Evolutionary conservation across 208 protist genomes (phyloP), one percentile per base, ranked within the genome.

Genomic region (Trypanosoma avium): DNA sequence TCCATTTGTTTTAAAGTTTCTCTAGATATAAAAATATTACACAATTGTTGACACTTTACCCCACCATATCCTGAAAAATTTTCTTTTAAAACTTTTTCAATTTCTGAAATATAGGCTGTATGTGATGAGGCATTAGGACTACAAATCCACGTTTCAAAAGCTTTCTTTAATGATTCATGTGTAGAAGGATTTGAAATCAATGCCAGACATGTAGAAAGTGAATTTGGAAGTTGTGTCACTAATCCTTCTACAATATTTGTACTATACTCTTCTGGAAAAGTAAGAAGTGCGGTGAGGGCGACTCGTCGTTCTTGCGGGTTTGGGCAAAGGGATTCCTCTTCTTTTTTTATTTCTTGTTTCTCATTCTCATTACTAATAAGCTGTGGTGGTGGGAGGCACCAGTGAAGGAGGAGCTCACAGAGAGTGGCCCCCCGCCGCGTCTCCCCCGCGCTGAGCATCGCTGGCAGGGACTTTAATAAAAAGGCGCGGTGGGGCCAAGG

Each of bases 401-500:
- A 73, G 2, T 26, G 67, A 4, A 73, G 49, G 13, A 73, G 52
- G 52, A 67, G 17, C 26, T 64, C 67, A 45, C 59, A 66, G 8
- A 73, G 40, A 3, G 27, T 29, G 5, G 61, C 67, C 3, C 50
- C 48, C 9, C 55, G 47, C 10, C 32, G 38, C 3, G 53, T 38
- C 21, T 48, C 35, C 27, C 19, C 38, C 6, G 13, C 50, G 17
- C 36, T 15, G 4, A 72, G 29, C 58, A 77, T 55, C 10, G 49
- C 70, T 6, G 70, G 54, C 2, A 77, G 58, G n/a, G 61, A 26
- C 48, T 70, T 63, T 7, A 73, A 17, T 6, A 77, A 5, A 24
- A 81, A 70, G n/a, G 66, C 64, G 56, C 75, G 69, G 27, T 59
- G 61, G 1, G 54, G 50, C 50, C 59, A 73, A 17, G 75, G 62